These are phyloP conservation scores for Grigorovia yakushimaensis DNA, from an alignment of 805 yeast species.

Conservation along the genomic window DNA sequence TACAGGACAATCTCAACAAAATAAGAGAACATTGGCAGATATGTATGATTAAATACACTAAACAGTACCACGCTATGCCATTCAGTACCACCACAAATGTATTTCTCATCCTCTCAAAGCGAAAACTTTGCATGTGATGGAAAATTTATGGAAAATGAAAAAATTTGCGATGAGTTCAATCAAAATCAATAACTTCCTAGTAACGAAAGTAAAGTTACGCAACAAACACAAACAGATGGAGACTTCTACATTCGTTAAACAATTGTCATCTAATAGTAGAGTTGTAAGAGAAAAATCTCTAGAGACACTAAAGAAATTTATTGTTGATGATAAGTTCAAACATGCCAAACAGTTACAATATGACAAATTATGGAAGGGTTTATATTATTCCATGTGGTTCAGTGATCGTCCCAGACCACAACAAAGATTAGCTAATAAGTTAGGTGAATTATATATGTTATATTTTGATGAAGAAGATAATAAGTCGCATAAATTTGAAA, in stretches of 20 bases:
- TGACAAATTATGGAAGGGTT: conserved; percentile 92
- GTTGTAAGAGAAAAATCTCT: conserved; percentile 67
- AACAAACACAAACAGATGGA: no score
- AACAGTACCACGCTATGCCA: no score
- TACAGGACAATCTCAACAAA: conserved; percentile 13
- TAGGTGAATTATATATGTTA: conserved; percentile 41
- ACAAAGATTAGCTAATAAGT: conserved; percentile 64
- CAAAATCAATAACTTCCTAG: no score
- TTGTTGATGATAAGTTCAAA: conserved; percentile 37
- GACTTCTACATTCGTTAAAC: conserved; percentile 54
- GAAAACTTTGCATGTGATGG: no score
- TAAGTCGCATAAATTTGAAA: conserved; percentile 7
- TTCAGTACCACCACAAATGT: no score
- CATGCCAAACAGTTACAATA: conserved; percentile 41
- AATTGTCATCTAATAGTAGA: conserved; percentile 71
- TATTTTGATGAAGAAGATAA: conserved; percentile 26
- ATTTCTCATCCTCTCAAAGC: no score
- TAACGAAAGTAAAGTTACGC: no score
- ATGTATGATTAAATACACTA: conserved; percentile 15
- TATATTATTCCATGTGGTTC: conserved; percentile 93
- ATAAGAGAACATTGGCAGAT: conserved; percentile 11
- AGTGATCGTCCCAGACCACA: conserved; percentile 90
- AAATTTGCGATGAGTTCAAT: conserved; percentile 7
- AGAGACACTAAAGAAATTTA: conserved; percentile 49
- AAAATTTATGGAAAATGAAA: no score